phyloP scores from a whole-genome alignment of 2,329 filamentous ascomycete genomes.

The Trichophyton schoenleinii region DNA sequence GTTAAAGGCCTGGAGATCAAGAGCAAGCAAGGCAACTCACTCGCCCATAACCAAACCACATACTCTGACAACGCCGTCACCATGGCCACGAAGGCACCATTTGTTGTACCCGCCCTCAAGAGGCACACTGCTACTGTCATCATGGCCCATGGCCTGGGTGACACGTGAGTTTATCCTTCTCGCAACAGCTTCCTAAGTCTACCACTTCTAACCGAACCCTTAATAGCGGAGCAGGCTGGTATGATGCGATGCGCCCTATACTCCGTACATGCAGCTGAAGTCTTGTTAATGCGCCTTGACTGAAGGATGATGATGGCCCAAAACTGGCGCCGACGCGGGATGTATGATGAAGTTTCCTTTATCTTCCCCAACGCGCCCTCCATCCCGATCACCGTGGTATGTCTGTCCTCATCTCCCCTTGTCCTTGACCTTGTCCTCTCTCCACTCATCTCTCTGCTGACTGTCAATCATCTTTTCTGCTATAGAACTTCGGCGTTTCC shows the following conservation, averaged over 20 bases:
- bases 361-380: conserved; percentile 81
- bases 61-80: not conserved
- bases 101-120: conserved; percentile 66
- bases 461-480: conserved; percentile 3
- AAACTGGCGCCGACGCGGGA: conserved; percentile 68
- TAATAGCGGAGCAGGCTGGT: conserved; percentile 38
- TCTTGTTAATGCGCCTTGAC: not conserved
- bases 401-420: conserved; percentile 14
- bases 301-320: conserved; percentile 63
- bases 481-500: conserved; percentile 57
- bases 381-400: conserved; percentile 73
- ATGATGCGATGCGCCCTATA: conserved; percentile 12
- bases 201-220: conserved; percentile 5
- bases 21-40: not conserved
- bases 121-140: conserved; percentile 91
- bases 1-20: not conserved
- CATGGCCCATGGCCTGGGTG: conserved; percentile 83
- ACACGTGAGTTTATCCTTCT: conserved; percentile 45
- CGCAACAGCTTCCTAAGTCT: not conserved
- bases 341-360: conserved; percentile 83
- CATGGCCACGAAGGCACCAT: conserved; percentile 30
- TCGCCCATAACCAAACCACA: not conserved
- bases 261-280: not conserved
- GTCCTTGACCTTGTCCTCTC: not conserved
- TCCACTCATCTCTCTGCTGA: not conserved